phyloP scores from a whole-genome alignment of 768 basidiomycete genomes.

The Lentinus tigrinus region DNA sequence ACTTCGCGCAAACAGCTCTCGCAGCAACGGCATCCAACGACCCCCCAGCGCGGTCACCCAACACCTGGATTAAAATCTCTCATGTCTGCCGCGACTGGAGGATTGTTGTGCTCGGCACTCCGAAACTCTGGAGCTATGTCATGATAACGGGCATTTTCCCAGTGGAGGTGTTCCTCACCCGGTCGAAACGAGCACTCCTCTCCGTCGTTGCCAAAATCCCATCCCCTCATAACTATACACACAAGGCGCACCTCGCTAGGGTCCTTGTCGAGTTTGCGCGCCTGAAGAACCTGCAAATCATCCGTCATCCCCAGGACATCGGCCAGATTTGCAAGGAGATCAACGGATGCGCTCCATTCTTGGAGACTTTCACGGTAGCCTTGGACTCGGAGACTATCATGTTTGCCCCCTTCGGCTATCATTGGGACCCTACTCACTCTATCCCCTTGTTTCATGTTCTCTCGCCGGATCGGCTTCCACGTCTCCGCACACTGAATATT shows the following conservation, averaged over 20 bases:
- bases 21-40: too few relatives aligned
- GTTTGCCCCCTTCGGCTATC: neutral
- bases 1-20: too few relatives aligned
- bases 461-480: neutral
- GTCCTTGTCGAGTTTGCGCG: neutral
- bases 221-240: neutral
- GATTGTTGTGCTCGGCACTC: conserved; percentile 1
- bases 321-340: too few relatives aligned
- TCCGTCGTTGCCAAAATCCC: neutral
- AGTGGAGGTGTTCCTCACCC: neutral
- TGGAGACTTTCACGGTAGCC: too few relatives aligned
- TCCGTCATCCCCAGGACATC: neutral
- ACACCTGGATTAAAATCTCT: conserved; percentile 4
- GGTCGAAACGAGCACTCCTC: conserved; percentile 8
- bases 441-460: neutral
- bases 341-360: too few relatives aligned
- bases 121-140: conserved; percentile 10
- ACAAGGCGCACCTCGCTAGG: neutral
- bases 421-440: neutral
- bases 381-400: neutral
- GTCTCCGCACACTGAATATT: conserved; percentile 2
- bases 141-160: neutral
- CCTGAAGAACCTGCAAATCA: neutral
- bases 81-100: conserved; percentile 11
- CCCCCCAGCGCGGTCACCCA: neutral